phyloP scores from a whole-genome alignment of 192 early-diverging fungal species.

The Entomortierella lignicola region DNA sequence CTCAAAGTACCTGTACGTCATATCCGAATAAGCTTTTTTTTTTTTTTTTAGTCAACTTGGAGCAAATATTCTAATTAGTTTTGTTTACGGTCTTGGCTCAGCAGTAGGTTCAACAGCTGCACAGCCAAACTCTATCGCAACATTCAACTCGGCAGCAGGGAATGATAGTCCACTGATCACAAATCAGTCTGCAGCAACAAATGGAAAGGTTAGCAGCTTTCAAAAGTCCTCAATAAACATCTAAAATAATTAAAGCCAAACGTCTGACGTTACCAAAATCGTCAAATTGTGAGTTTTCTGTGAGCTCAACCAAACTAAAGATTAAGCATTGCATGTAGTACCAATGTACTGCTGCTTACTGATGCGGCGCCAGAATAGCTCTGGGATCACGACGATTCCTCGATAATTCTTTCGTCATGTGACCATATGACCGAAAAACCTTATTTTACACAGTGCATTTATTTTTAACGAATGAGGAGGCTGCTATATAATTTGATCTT shows the following conservation, averaged over 20 bases:
- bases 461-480: too few species aligned
- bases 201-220: constrained; percentile 42
- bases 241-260: background rate
- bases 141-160: constrained; percentile 54
- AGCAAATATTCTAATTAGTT: constrained; percentile 66
- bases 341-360: too few species aligned
- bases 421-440: too few species aligned
- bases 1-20: constrained; percentile 83
- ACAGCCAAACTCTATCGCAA: constrained; percentile 50
- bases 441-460: too few species aligned
- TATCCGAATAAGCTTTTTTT: background rate
- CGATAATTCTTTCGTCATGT: too few species aligned
- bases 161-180: constrained; percentile 53
- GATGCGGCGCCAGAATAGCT: too few species aligned
- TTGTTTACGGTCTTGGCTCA: constrained; percentile 62
- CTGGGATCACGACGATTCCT: too few species aligned
- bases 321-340: too few species aligned
- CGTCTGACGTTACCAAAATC: too few species aligned
- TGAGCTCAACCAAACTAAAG: too few species aligned
- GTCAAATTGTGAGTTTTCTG: too few species aligned
- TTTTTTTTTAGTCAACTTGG: background rate
- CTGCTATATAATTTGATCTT: too few species aligned
- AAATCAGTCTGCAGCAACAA: constrained; percentile 40
- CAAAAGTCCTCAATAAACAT: constrained; percentile 48
- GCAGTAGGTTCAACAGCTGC: constrained; percentile 51